Evolutionary conservation across 1,284 basidiomycete species (phyloP).

Genomic region (Coniferiporia weirii): DNA sequence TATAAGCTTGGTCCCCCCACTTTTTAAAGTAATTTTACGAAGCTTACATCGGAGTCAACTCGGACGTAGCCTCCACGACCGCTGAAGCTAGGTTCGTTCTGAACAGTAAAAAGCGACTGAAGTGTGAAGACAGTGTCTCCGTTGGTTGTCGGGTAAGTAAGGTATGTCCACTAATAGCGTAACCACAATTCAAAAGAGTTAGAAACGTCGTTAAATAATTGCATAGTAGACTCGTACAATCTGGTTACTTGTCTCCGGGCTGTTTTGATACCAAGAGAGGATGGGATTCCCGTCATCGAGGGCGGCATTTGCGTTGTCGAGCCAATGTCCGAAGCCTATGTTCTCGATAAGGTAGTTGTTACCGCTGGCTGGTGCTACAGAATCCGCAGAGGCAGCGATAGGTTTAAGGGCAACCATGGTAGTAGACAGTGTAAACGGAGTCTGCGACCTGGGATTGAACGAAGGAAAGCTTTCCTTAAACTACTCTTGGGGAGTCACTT

Average conservation of each 20-base stretch:
- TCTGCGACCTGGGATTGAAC: neutral
- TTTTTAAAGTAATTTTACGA: neutral
- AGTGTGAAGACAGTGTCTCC: conserved; percentile 13
- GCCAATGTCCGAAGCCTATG: conserved; percentile 7
- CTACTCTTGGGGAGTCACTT: neutral
- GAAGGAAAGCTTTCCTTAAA: neutral
- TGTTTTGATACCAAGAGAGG: conserved; percentile 3
- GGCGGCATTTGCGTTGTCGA: conserved; percentile 10
- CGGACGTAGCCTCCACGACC: conserved; percentile 11
- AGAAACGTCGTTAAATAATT: neutral
- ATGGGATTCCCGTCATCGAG: conserved; percentile 11
- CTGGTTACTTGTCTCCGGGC: conserved; percentile 1
- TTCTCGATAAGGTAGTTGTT: conserved; percentile 11
- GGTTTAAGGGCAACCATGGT: neutral
- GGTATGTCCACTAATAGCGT: conserved; percentile 9
- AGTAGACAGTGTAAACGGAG: neutral
- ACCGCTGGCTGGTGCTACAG: conserved; percentile 1
- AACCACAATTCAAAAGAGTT: neutral
- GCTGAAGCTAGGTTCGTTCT: neutral
- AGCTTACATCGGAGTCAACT: conserved; percentile 4
- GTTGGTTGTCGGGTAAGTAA: conserved; percentile 11
- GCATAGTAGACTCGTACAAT: neutral
- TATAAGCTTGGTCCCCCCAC: neutral
- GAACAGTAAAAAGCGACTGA: conserved; percentile 1
- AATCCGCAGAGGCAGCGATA: conserved; percentile 2